Conservation (phyloP, 192 early-diverging fungal genomes). For the Coemansia sp. region DNA sequence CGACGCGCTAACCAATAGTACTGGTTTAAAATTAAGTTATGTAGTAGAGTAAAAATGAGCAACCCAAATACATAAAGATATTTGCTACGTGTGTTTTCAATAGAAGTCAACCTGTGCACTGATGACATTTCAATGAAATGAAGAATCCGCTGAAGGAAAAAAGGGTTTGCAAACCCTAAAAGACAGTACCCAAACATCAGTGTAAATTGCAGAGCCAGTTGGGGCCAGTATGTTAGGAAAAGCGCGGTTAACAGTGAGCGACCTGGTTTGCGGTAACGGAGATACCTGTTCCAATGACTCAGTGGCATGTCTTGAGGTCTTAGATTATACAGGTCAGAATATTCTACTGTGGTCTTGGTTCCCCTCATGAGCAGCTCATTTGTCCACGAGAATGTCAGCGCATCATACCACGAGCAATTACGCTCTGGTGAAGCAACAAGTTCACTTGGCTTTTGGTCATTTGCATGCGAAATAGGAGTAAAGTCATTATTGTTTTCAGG, state of each 20-base stretch:
- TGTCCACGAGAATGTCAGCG: slow-evolving; percentile 59
- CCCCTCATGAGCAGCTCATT: slow-evolving; percentile 62
- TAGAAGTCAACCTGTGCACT: slow-evolving; percentile 2
- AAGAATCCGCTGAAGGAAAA: slow-evolving; percentile 61
- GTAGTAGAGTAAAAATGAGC: slow-evolving; percentile 49
- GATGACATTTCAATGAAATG: slow-evolving; percentile 45
- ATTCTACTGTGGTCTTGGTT: slow-evolving; percentile 54
- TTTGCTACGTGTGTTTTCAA: slow-evolving; percentile 20
- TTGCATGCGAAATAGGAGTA: slow-evolving; percentile 30
- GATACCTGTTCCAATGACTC: no score
- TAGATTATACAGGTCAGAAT: slow-evolving; percentile 62
- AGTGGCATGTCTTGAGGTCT: neutral
- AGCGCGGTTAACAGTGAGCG: no score
- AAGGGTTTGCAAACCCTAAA: slow-evolving; percentile 56
- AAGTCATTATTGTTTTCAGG: neutral
- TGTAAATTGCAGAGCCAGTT: slow-evolving; percentile 26
- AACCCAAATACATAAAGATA: slow-evolving; percentile 65
- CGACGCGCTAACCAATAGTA: slow-evolving; percentile 65
- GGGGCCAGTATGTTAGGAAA: no score
- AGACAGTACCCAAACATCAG: slow-evolving; percentile 28
- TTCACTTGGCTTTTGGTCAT: slow-evolving; percentile 12
- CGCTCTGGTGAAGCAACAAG: slow-evolving; percentile 38
- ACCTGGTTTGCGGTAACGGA: no score
- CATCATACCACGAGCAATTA: slow-evolving; percentile 25
- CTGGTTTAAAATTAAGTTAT: slow-evolving; percentile 54